These are phyloP conservation scores for Madurella mycetomatis DNA, from an alignment of 2,329 filamentous ascomycete species.

Conservation along the genomic window DNA sequence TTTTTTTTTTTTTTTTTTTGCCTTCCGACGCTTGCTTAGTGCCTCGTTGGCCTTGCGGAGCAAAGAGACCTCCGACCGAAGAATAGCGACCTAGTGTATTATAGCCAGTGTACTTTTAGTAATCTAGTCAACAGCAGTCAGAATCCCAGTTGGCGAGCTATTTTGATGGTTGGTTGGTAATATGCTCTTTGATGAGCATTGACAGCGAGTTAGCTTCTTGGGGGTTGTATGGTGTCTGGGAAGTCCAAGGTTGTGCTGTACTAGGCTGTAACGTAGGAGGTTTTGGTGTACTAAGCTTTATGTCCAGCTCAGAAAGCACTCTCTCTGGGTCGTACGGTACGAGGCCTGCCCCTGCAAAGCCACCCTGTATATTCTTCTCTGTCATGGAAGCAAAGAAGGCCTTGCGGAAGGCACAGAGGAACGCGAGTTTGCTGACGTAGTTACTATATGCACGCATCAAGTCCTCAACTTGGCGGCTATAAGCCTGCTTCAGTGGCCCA, in stretches of 20 bases:
- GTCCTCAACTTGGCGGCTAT: slow-evolving; percentile 6
- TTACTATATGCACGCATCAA: slow-evolving; percentile 7
- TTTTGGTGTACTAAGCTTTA: slow-evolving; percentile 4
- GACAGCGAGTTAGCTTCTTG: not conserved
- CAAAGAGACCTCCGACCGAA: no score
- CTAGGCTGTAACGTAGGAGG: not conserved
- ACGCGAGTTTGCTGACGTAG: slow-evolving; percentile 11
- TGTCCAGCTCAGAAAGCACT: slow-evolving; percentile 9
- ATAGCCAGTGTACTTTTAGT: not conserved
- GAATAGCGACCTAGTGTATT: no score
- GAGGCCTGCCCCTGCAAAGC: slow-evolving; percentile 12
- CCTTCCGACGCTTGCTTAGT: no score
- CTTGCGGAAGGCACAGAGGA: slow-evolving; percentile 6
- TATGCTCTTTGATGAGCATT: not conserved
- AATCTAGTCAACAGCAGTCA: not conserved
- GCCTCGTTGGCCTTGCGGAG: no score
- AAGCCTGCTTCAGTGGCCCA: not conserved
- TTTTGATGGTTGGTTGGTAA: slow-evolving; percentile 2
- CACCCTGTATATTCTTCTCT: slow-evolving; percentile 13
- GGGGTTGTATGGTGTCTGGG: slow-evolving; percentile 6
- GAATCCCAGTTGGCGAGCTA: not conserved
- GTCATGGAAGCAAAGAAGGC: slow-evolving; percentile 14
- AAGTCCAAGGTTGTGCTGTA: not conserved
- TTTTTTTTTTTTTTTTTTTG: no score
- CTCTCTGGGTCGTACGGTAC: slow-evolving; percentile 12